Conservation (phyloP, 2,329 filamentous ascomycete genomes). For the Cladophialophora psammophila region DNA sequence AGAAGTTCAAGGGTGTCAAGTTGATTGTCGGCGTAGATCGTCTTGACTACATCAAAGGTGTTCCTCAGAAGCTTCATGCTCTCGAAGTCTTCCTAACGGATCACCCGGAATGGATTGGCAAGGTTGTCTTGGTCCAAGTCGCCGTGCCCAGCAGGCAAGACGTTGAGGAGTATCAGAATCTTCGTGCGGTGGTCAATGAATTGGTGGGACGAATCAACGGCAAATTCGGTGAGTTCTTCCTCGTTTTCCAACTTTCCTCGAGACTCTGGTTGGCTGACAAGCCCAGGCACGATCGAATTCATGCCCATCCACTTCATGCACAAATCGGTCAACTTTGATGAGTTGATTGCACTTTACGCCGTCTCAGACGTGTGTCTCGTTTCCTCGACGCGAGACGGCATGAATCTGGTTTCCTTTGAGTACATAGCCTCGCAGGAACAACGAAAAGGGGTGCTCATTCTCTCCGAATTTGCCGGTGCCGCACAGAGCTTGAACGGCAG, state of each 20-base stretch:
- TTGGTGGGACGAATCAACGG: slow-evolving; percentile 96
- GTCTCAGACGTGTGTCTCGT: slow-evolving; percentile 92
- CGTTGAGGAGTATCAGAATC: slow-evolving; percentile 96
- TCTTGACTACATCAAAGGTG: slow-evolving; percentile 98
- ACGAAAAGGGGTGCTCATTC: slow-evolving; percentile 89
- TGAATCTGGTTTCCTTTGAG: slow-evolving; percentile 98
- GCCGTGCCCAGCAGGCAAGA: slow-evolving; percentile 94
- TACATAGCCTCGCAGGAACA: slow-evolving; percentile 95
- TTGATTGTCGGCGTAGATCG: slow-evolving; percentile 96
- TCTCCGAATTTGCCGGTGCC: slow-evolving; percentile 95
- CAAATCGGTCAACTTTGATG: slow-evolving; percentile 93
- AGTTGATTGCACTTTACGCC: slow-evolving; percentile 91
- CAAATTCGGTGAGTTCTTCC: slow-evolving; percentile 71
- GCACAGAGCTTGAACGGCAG: slow-evolving; percentile 93
- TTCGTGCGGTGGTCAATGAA: slow-evolving; percentile 94
- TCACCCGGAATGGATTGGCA: slow-evolving; percentile 97
- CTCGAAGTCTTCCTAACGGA: slow-evolving; percentile 96
- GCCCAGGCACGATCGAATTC: slow-evolving; percentile 84
- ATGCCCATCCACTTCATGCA: slow-evolving; percentile 99
- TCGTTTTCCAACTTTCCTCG: background rate
- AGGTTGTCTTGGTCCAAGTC: slow-evolving; percentile 94
- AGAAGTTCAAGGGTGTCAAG: slow-evolving; percentile 95
- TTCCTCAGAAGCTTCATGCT: slow-evolving; percentile 95
- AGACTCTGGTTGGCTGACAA: slow-evolving; percentile 29
- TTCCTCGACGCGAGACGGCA: slow-evolving; percentile 94